Percentiles rank a stretch among this genome's conserved stretches.
Evolutionary conservation across 805 yeast species (phyloP).

Genomic region (Sugiyamaella marilandica): DNA sequence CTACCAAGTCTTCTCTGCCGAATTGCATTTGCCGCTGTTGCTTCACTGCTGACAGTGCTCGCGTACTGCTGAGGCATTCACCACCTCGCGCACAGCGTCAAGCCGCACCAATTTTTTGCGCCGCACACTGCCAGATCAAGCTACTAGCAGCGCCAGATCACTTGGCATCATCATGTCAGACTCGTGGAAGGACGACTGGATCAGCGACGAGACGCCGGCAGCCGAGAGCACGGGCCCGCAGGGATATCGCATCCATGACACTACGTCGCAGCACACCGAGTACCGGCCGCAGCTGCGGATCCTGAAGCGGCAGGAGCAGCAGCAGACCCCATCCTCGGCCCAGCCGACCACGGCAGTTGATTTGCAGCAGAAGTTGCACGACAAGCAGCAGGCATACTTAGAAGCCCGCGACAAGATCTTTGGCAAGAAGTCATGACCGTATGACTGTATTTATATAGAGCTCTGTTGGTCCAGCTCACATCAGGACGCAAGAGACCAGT

Average conservation of each 20-base stretch:
- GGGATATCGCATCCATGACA: slow-evolving; percentile 14
- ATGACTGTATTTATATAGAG: too few species aligned
- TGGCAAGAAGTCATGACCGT: slow-evolving; percentile 7
- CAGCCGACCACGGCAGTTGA: not conserved
- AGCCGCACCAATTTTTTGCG: not conserved
- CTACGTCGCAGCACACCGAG: slow-evolving; percentile 10
- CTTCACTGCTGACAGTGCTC: too few species aligned
- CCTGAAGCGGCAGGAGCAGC: slow-evolving; percentile 14
- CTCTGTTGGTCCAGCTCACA: too few species aligned
- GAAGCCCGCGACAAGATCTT: slow-evolving; percentile 18
- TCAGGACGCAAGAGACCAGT: too few species aligned
- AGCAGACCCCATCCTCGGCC: not conserved
- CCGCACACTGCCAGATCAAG: not conserved
- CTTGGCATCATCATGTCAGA: slow-evolving; percentile 1
- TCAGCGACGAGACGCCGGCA: not conserved
- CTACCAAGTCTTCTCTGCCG: too few species aligned
- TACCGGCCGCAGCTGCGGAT: slow-evolving; percentile 20
- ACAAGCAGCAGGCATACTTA: slow-evolving; percentile 11
- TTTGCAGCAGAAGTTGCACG: slow-evolving; percentile 8
- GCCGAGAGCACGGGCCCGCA: not conserved
- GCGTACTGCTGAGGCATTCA: too few species aligned
- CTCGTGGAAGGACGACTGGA: slow-evolving; percentile 7
- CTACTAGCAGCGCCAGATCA: not conserved
- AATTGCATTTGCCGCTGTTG: too few species aligned
- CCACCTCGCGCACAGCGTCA: not conserved